These are phyloP conservation scores for Camellia lanceoleosa DNA, from an alignment of 148 eudicot species.

Conservation along the genomic window DNA sequence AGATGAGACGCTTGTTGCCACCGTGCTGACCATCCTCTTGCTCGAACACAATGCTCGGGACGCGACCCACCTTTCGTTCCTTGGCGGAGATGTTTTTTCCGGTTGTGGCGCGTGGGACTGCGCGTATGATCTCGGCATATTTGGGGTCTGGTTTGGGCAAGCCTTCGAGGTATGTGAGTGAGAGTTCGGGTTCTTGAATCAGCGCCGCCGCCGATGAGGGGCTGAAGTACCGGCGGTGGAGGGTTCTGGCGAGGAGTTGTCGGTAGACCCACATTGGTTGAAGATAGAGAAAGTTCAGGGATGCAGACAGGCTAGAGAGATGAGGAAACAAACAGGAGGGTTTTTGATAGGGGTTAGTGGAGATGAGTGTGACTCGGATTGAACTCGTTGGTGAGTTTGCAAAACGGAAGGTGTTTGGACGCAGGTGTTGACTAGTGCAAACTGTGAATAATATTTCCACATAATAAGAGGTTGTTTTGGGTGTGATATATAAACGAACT, in stretches of 20 bases:
- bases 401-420: not conserved
- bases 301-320: not conserved
- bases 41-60: slow-evolving; percentile 84
- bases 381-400: not conserved
- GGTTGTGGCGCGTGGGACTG: slow-evolving; percentile 55
- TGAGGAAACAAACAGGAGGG: slow-evolving; percentile 17
- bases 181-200: slow-evolving; percentile 27
- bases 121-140: slow-evolving; percentile 58
- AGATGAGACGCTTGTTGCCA: slow-evolving; percentile 82
- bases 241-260: slow-evolving; percentile 22
- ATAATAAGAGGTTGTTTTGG: no score
- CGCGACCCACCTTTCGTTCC: slow-evolving; percentile 66
- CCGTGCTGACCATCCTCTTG: slow-evolving; percentile 91
- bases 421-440: no score
- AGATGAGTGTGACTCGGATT: not conserved
- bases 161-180: slow-evolving; percentile 51
- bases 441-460: no score
- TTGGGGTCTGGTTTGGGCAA: slow-evolving; percentile 73
- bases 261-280: slow-evolving; percentile 50
- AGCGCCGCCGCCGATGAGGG: slow-evolving; percentile 43
- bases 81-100: slow-evolving; percentile 58
- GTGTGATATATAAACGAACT: no score
- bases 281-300: not conserved
- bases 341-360: slow-evolving; percentile 5
- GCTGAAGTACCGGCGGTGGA: slow-evolving; percentile 45